Percentiles rank a stretch among this genome's conserved stretches.
Evolutionary conservation across 768 basidiomycete species (phyloP).

Genomic region (Scleroderma bovista): DNA sequence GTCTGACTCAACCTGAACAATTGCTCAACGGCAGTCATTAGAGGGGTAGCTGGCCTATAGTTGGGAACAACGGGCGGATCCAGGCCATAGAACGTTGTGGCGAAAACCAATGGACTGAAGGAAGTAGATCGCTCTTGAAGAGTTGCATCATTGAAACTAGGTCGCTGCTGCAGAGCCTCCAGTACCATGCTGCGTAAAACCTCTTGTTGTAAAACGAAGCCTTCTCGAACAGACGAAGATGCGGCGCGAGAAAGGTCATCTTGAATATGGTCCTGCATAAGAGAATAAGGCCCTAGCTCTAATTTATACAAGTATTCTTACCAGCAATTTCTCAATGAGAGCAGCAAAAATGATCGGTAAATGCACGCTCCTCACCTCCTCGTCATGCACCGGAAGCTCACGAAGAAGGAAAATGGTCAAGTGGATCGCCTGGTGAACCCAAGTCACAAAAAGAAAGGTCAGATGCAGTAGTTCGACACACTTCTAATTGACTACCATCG

Average conservation of each 20-base stretch:
- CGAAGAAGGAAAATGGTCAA: slow-evolving; percentile 70
- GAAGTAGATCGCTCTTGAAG: slow-evolving; percentile 26
- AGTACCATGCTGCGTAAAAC: slow-evolving; percentile 48
- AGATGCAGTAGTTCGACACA: slow-evolving; percentile 19
- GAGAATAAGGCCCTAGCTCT: slow-evolving; percentile 1
- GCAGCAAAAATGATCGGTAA: slow-evolving; percentile 74
- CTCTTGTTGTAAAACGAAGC: slow-evolving; percentile 47
- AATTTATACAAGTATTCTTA: slow-evolving; percentile 30
- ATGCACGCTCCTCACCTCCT: slow-evolving; percentile 78
- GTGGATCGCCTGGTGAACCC: slow-evolving; percentile 47
- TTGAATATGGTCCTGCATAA: slow-evolving; percentile 32
- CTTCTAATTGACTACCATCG: slow-evolving; percentile 43
- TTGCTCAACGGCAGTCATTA: slow-evolving; percentile 54
- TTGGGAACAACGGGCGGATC: slow-evolving; percentile 26
- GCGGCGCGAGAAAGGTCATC: slow-evolving; percentile 31
- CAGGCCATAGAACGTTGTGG: slow-evolving; percentile 58
- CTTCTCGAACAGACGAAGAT: slow-evolving; percentile 34
- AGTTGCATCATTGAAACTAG: slow-evolving; percentile 37
- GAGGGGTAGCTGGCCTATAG: slow-evolving; percentile 35
- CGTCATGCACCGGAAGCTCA: slow-evolving; percentile 75
- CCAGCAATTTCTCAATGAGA: slow-evolving; percentile 58
- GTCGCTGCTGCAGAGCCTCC: slow-evolving; percentile 45
- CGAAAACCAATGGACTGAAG: slow-evolving; percentile 47
- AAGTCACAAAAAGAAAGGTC: slow-evolving; percentile 1
- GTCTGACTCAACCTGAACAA: slow-evolving; percentile 41